phyloP scores from a whole-genome alignment of 768 basidiomycete species.

The Leccinum imitatum region DNA sequence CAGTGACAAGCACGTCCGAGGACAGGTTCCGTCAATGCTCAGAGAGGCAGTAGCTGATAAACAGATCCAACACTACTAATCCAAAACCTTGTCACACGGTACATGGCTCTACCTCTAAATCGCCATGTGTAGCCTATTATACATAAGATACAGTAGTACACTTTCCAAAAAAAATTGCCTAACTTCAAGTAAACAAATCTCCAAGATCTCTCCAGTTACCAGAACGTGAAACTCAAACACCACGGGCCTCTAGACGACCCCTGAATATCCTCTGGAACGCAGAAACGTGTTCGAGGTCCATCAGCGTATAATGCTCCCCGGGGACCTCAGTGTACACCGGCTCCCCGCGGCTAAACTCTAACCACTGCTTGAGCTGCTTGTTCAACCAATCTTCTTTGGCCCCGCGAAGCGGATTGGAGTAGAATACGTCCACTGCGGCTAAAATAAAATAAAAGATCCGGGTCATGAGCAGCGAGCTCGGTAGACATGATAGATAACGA shows the following conservation, averaged over 20 bases:
- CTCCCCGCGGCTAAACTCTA: slow-evolving; percentile 15
- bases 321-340: slow-evolving; percentile 20
- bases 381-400: slow-evolving; percentile 22
- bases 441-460: background rate
- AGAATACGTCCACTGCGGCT: slow-evolving; percentile 22
- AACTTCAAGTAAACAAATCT: too few relatives aligned
- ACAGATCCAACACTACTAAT: too few relatives aligned
- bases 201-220: too few relatives aligned
- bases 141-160: too few relatives aligned
- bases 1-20: too few relatives aligned
- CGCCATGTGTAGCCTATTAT: too few relatives aligned
- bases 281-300: slow-evolving; percentile 27
- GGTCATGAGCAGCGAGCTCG: background rate
- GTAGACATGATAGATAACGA: background rate
- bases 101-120: too few relatives aligned
- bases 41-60: too few relatives aligned
- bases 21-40: too few relatives aligned
- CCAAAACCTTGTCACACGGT: too few relatives aligned
- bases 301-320: slow-evolving; percentile 24
- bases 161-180: too few relatives aligned
- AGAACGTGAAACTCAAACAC: background rate
- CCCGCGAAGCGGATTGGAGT: slow-evolving; percentile 16
- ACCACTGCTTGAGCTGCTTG: slow-evolving; percentile 23
- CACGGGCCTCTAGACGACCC: slow-evolving; percentile 17
- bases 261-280: slow-evolving; percentile 28